Evolutionary conservation across 306 rosid genomes (phyloP), one percentile per base, ranked within the genome.

Genomic region (Elaeagnus macrophylla): DNA sequence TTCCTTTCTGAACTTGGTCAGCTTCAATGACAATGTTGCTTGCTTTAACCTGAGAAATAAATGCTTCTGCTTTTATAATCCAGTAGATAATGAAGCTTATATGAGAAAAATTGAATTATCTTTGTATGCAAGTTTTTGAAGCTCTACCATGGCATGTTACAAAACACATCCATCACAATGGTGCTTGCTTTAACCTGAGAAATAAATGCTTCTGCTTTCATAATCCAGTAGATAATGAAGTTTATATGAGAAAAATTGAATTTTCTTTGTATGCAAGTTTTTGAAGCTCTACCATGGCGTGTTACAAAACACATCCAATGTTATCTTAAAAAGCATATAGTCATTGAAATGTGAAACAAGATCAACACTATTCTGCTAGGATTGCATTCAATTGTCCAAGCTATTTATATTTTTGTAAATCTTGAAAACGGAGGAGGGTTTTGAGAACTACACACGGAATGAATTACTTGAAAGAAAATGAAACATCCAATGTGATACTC

Each of bases 1-100:
- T 83, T 72, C 95, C 95, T 65, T 69, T 83, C 57, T 76, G 89
- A 55, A 83, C 77, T 59, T 75, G 84, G 51, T 77, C 80, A 10
- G 80, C 79, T 83, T 89, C 85, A 45, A 67, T 61, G 13, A 74
- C 59, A 20, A 69, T 55, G 52, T 64, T 39, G 62, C 82, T 81
- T 7, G 83, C 83, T 68, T 77, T 77, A 41, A 81, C 87, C 97
- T 89, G 73, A 20, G 61, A 71, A 62, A 32, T 54, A 64, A 64
- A 57, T 40, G 51, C 45, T 64, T 46, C 13, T 17, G 53, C 7
- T 12, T 17, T 44, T 46, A 65, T 40, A 49, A 53, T 48, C 39
- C 37, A 16, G 56, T 40, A 39, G 56, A 64, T 37, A 61, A 39
- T 3, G 3, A 11, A 36, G 9, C 54, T 57, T 51, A 35, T 18